These are phyloP conservation scores for Geranomyces michiganensis DNA, from an alignment of 192 early-diverging fungal species.

Conservation along the genomic window DNA sequence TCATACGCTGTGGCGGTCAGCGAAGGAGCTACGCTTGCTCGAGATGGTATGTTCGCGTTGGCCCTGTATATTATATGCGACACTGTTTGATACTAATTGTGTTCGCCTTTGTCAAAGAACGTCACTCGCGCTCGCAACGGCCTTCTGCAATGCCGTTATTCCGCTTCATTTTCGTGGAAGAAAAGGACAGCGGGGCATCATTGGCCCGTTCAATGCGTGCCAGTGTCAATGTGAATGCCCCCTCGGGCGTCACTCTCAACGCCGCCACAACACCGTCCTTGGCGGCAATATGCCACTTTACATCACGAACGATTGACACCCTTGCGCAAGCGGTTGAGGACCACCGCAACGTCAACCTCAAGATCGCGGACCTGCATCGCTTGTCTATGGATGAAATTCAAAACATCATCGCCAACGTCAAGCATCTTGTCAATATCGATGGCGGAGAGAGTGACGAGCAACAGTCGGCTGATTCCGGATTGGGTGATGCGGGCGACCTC, in stretches of 20 bases:
- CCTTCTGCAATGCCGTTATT: conserved; percentile 5
- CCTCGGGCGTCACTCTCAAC: neutral
- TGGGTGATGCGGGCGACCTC: neutral
- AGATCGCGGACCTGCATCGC: conserved; percentile 47
- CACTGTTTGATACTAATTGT: neutral
- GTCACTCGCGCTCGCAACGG: no score
- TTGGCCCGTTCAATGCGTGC: neutral
- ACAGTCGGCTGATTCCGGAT: neutral
- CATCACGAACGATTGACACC: conserved; percentile 35
- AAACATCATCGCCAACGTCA: conserved; percentile 1
- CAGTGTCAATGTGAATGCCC: neutral
- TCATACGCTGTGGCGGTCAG: conserved; percentile 50
- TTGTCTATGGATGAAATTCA: conserved; percentile 56
- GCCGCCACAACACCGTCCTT: conserved; percentile 2
- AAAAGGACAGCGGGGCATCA: neutral
- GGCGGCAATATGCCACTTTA: conserved; percentile 40
- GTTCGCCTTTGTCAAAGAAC: neutral
- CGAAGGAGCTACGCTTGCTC: neutral
- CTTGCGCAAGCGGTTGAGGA: conserved; percentile 35
- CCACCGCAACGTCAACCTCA: conserved; percentile 29
- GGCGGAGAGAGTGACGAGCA: neutral
- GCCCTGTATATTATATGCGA: neutral
- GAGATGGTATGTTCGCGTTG: neutral
- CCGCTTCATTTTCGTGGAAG: conserved; percentile 1
- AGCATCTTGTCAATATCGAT: neutral